Conservation (phyloP, 192 early-diverging fungal species). For the Backusella mclennaniae region DNA sequence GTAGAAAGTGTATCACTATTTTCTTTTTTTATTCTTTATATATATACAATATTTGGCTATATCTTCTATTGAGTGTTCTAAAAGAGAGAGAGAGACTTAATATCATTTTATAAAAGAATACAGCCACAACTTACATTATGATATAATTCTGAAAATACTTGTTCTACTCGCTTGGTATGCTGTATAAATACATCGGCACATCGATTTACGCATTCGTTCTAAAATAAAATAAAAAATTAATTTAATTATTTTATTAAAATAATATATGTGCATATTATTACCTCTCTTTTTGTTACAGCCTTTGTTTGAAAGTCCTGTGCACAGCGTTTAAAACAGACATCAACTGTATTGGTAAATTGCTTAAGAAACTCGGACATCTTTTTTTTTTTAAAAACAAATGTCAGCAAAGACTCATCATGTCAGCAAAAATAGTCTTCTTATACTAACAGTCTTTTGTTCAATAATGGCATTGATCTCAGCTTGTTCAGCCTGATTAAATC, state of each 20-base stretch:
- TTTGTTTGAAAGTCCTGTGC: slow-evolving; percentile 96
- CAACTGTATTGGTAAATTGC: slow-evolving; percentile 80
- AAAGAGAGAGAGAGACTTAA: background rate
- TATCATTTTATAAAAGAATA: background rate
- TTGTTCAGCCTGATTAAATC: slow-evolving; percentile 68
- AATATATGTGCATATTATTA: slow-evolving; percentile 23
- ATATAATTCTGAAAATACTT: slow-evolving; percentile 67
- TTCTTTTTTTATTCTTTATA: background rate
- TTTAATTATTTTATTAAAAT: background rate
- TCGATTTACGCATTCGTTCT: slow-evolving; percentile 81
- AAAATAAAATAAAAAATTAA: background rate
- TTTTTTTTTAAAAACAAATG: slow-evolving; percentile 25
- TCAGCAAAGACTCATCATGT: background rate
- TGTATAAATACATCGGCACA: slow-evolving; percentile 97
- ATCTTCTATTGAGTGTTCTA: background rate
- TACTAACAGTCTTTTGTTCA: slow-evolving; percentile 87
- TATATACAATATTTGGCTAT: background rate
- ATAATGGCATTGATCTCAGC: slow-evolving; percentile 81
- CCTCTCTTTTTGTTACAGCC: slow-evolving; percentile 82
- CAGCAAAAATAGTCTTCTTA: background rate
- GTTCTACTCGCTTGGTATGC: slow-evolving; percentile 90
- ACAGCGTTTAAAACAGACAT: slow-evolving; percentile 93
- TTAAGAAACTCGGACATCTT: slow-evolving; percentile 86
- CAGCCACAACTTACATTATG: background rate
- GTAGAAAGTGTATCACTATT: background rate